Base-by-base conservation (phyloP, 352 stramenopile genomes). In the Phytophthora pinifolia region DNA sequence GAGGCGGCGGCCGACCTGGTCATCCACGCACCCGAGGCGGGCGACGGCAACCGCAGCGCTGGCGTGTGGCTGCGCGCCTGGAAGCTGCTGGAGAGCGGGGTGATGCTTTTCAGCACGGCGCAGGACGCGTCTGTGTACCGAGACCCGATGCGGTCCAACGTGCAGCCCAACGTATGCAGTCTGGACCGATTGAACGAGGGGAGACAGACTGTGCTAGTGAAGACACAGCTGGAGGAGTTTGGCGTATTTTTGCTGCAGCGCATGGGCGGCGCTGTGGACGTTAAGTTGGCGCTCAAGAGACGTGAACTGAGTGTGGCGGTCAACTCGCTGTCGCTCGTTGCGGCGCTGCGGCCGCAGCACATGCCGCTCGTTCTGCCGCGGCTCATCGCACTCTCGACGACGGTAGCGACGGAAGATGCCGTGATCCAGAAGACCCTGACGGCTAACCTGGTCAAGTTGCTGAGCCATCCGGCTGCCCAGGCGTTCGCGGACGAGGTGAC, bases 101-200 rank as follows among this genome's bases (percentile, higher is more conserved):
- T 76, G 38, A 72, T 91, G 57, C 54, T 91, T 18, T 59, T 89
- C 35, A 74, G 59, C n/a, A 67, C 71, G 8, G 63, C 76, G 12
- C 67, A 80, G 34, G 74, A 80, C 42, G 67, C 74, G 4, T 82
- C 76, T 4, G 64, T 91, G 51, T 89, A 83, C 45, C 77, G 83
- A 10, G 83, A 93, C 36, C 79, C 79, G 0, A 77, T 81, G 66
- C 67, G 83, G 34, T 91, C 80, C 10, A 91, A 91, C 29, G 67
- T 89, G 32, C 76, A 84, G 65, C 83, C 83, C 0, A 85, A 93
- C 42, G 69, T 50, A 15, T 72, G 85, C 31, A 85, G 74, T 27
- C 58, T 88, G 49, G 80, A 91, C 42, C 65, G 67, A 32, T 46
- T 90, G 5, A 66, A 49, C 34, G 10, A 42, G 1, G 25, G 38